These are phyloP conservation scores for Phyllosticta citrichinensis DNA, from an alignment of 2,329 filamentous ascomycete species.

Conservation along the genomic window DNA sequence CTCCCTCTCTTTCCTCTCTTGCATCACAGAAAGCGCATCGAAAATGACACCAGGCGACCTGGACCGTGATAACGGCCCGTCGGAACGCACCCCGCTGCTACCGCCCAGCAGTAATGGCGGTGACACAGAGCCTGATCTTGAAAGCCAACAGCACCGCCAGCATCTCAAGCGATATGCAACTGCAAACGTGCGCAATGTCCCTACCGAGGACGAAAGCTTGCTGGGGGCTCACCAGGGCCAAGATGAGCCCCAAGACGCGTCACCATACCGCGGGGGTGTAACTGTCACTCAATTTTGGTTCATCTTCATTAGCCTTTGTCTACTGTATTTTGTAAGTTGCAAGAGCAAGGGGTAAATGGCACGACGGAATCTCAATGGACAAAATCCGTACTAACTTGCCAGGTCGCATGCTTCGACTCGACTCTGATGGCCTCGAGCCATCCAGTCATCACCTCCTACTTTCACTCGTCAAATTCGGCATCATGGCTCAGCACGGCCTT, in stretches of 20 bases:
- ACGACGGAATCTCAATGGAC: not conserved
- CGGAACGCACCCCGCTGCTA: not conserved
- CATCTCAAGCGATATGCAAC: not conserved
- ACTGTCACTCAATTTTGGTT: conserved; percentile 25
- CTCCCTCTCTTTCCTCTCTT: not conserved
- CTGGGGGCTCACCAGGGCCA: conserved; percentile 15
- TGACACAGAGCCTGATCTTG: not conserved
- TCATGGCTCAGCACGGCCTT: conserved; percentile 78
- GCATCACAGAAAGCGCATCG: not conserved
- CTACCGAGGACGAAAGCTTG: conserved; percentile 17
- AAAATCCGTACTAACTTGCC: not conserved
- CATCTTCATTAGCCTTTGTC: conserved; percentile 27
- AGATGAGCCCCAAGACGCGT: conserved; percentile 12
- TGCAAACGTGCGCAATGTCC: not conserved
- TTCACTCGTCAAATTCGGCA: conserved; percentile 65
- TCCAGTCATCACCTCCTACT: conserved; percentile 72
- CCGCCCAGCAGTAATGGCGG: not conserved
- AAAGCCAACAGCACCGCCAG: not conserved
- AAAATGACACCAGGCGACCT: not conserved
- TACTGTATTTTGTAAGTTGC: conserved; percentile 28
- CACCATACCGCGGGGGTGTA: conserved; percentile 21
- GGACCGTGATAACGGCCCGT: not conserved
- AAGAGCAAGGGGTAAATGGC: not conserved
- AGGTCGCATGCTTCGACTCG: conserved; percentile 52
- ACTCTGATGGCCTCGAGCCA: conserved; percentile 76